These are phyloP conservation scores for Zea mays DNA, from an alignment of 176 grass and related monocot species.

Conservation along the genomic window Zm-B73-REFERENCE-NAM-5.0 NC_050099.1:239314501-239315000, in stretches of 20 bases:
- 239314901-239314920: slow-evolving; percentile 50
- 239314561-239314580: slow-evolving; percentile 36
- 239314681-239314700: slow-evolving; percentile 1
- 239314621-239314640: slow-evolving; percentile 33
- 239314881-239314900: slow-evolving; percentile 44
- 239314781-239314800: background rate
- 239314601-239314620: slow-evolving; percentile 37
- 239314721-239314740: background rate
- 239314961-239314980: slow-evolving; percentile 54
- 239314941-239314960: slow-evolving; percentile 49
- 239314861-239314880: slow-evolving; percentile 32
- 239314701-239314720: background rate
- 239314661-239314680: background rate
- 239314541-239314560: slow-evolving; percentile 10
- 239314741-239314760: background rate
- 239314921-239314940: slow-evolving; percentile 21
- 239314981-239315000: slow-evolving; percentile 61
- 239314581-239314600: slow-evolving; percentile 31
- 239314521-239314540: background rate
- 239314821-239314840: slow-evolving; percentile 47
- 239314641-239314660: slow-evolving; percentile 27
- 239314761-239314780: background rate
- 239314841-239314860: slow-evolving; percentile 44
- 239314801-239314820: slow-evolving; percentile 34
- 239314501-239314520: too few species aligned